phyloP scores from a whole-genome alignment of 192 early-diverging fungal species.

The Coemansia brasiliensis region DNA sequence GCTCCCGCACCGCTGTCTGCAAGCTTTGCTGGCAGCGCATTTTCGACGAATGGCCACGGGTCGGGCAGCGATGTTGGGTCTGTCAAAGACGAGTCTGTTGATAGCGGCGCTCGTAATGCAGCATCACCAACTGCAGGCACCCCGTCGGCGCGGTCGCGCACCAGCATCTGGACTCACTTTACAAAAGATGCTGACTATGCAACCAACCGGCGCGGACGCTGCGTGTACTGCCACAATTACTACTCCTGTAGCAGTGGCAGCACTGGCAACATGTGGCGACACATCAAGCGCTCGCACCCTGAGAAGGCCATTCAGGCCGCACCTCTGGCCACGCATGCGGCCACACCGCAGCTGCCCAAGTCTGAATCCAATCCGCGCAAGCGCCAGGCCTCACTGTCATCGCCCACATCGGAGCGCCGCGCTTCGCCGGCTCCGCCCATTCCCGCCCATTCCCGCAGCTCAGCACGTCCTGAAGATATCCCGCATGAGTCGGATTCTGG shows the following conservation, averaged over 20 bases:
- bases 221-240: conserved; percentile 58
- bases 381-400: conserved; percentile 52
- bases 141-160: conserved; percentile 41
- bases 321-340: conserved; percentile 43
- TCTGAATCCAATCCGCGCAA: conserved; percentile 29
- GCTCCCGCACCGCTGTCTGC: neutral
- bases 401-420: conserved; percentile 31
- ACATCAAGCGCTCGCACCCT: conserved; percentile 55
- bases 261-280: conserved; percentile 57
- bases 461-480: conserved; percentile 1
- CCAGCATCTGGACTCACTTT: conserved; percentile 55
- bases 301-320: conserved; percentile 49
- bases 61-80: conserved; percentile 32
- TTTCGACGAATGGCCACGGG: conserved; percentile 23
- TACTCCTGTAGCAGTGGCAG: conserved; percentile 57
- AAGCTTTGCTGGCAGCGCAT: neutral
- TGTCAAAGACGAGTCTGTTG: conserved; percentile 39
- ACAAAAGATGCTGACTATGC: conserved; percentile 54
- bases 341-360: conserved; percentile 21
- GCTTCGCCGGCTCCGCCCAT: conserved; percentile 8
- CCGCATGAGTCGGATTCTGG: neutral
- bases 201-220: conserved; percentile 54
- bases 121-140: conserved; percentile 36
- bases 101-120: conserved; percentile 36
- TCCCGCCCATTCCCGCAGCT: neutral